Base-by-base conservation (phyloP, 208 protist species). In the Blastocrithidia nonstop region DNA sequence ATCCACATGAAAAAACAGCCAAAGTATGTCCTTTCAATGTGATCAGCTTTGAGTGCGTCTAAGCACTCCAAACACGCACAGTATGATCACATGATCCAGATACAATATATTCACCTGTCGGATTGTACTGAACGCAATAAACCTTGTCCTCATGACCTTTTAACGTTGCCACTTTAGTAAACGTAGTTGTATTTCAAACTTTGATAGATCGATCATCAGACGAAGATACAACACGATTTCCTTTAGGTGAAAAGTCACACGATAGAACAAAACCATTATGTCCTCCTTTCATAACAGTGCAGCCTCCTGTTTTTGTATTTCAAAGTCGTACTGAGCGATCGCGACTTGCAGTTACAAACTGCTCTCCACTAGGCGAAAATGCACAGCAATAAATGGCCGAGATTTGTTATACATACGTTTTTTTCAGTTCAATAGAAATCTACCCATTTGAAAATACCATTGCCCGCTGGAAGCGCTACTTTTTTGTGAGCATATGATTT, bases 101-200 rank as follows among this genome's bases (percentile, higher is more conserved):
- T 24, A 77, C 79, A 29, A 98, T 95, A 29, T 60, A 70, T 44
- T 95, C 88, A 32, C 93, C 93, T 40, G 82, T 75, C 28, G 64
- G 35, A 36, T 66, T 67, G 64, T 92, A 98, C 43, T 66, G 54
- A 19, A 94, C 79, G 56, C 65, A 80, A 61, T 93, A 92, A 28
- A 97, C 91, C 21, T 71, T 92, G 58, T 95, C 86, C 37, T 92
- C 93, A 56, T 98, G 95, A 5, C 86, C 93, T 56, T 96, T 97
- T 23, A 97, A 61, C 11, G 73, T 88, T 21, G 46, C 45, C 8
- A 80, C 39, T 62, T 92, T 92, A 47, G 42, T 54, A 56, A 60
- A 76, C 22, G 67, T 80, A 6, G 47, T 24, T 26, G 66, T 70
- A 60, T 80, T 78, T 79, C 83, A 92, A 23, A 92, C 50, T 51